phyloP scores from a whole-genome alignment of 257 asterid species.

The Nicotiana tabacum region DNA sequence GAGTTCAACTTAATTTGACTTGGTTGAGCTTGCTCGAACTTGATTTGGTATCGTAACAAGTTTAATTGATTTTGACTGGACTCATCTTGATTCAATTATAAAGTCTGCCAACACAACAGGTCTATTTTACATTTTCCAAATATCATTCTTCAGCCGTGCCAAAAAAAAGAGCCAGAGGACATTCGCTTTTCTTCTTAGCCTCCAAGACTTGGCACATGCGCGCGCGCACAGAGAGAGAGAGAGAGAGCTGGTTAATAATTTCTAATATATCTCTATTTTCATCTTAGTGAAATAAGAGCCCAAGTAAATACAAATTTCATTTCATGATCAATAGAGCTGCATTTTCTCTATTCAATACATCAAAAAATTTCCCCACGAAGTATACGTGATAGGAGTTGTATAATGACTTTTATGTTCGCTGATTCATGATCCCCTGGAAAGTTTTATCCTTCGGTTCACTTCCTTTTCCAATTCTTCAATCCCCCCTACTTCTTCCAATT shows the following conservation, averaged over 20 bases:
- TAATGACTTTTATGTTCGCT: not conserved
- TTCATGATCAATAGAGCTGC: not conserved
- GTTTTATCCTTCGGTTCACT: conserved; percentile 49
- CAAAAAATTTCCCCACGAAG: not conserved
- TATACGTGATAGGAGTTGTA: not conserved
- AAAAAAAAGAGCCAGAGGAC: not conserved
- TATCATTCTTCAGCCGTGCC: not conserved
- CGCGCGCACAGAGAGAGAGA: not conserved
- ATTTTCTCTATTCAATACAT: not conserved
- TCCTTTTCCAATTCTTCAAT: conserved; percentile 70
- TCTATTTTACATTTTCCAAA: not conserved
- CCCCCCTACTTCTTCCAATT: conserved; percentile 87
- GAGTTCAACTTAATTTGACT: too few relatives aligned
- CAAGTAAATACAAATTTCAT: not conserved
- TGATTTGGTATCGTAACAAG: not conserved
- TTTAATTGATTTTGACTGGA: not conserved
- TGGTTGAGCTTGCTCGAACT: too few relatives aligned
- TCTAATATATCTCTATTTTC: not conserved
- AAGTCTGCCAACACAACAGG: not conserved
- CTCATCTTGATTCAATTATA: not conserved
- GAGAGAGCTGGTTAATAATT: not conserved
- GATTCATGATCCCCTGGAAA: conserved; percentile 39
- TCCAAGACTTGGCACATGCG: not conserved
- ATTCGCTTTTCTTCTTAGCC: not conserved
- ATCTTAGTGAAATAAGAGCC: not conserved